Evolutionary conservation across 1,284 basidiomycete genomes (phyloP), one percentile per base, ranked within the genome.

Genomic region (Melampsora larici-populina): DNA sequence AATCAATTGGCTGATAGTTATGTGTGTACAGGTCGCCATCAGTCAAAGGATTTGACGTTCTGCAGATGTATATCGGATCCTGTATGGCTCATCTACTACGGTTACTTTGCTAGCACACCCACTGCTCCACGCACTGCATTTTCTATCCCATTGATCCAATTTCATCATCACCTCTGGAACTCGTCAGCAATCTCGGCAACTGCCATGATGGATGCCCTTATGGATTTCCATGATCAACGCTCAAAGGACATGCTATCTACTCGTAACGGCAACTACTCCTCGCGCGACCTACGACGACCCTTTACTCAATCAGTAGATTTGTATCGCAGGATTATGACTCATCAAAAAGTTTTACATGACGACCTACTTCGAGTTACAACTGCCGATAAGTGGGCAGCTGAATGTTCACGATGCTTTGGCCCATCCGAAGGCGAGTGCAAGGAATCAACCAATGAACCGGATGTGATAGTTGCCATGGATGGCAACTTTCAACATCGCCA

Each of bases 401-500:
- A 70, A 55, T 70, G 24, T 29, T 48, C 65, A 29, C 13, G n/a
- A 48, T 67, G 65, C 40, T 67, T 67, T 48, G 65, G 65, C 1
- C 65, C 65, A 48, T 49, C 26, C 9, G 2, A 26, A 13, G 33
- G 24, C 13, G 21, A 67, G 24, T 6, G 7, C 17, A 67, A 67
- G 17, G 21, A 46, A 46, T 48, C 26, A 26, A 15, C 46, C 9
- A 7, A 18, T 4, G n/a, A 67, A 21, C 24, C 65, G 13, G 65
- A 67, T 29, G 24, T 67, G 15, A 67, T 67, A 24, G 13, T 67
- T 17, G 40, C 65, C 26, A 67, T 67, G 65, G 65, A 70, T 58
- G 51, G 69, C 1, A 70, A 70, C 51, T 70, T 70, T n/a, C 69
- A 70, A 36, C 69, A 70, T 48, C n/a, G 65, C 18, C 65, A 67